Evolutionary conservation across 768 basidiomycete species (phyloP).

Genomic region (Leucosporidium yakuticum): DNA sequence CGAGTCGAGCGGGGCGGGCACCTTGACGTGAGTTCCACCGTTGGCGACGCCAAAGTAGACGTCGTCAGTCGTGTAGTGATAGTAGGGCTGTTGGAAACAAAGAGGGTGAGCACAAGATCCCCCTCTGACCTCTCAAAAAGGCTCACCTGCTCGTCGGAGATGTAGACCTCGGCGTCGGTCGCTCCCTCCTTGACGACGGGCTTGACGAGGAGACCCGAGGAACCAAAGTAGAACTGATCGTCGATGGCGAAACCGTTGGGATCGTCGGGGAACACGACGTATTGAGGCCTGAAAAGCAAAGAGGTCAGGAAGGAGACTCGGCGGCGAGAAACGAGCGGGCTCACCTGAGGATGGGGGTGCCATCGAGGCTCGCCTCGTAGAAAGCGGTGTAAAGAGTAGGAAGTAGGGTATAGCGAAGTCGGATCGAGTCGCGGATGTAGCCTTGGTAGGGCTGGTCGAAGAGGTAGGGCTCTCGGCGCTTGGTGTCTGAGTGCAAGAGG

Average conservation of each 20-base stretch:
- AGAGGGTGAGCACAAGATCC: not conserved
- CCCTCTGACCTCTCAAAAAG: not conserved
- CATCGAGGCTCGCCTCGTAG: conserved; percentile 73
- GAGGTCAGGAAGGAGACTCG: not conserved
- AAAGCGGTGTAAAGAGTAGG: conserved; percentile 98
- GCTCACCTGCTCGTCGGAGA: conserved; percentile 69
- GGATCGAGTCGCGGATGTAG: conserved; percentile 69
- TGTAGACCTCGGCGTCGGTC: conserved; percentile 66
- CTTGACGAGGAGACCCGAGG: conserved; percentile 79
- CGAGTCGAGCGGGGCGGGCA: conserved; percentile 71
- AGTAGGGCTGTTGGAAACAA: conserved; percentile 62
- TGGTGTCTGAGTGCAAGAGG: conserved; percentile 85
- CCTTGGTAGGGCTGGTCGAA: conserved; percentile 82
- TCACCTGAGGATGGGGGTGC: conserved; percentile 61
- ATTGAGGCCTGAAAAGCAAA: conserved; percentile 68
- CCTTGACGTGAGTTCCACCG: conserved; percentile 59
- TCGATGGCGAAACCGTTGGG: conserved; percentile 77
- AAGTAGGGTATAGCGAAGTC: conserved; percentile 75
- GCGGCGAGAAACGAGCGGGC: not conserved
- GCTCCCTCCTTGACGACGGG: conserved; percentile 73
- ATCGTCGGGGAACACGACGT: conserved; percentile 86
- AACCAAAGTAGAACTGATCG: conserved; percentile 86
- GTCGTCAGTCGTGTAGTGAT: conserved; percentile 75
- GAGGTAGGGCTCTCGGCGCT: conserved; percentile 91
- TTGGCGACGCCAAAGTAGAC: conserved; percentile 62